A percentile compares a stretch with the other conserved stretches of the same genome.
These are phyloP conservation scores for Magnaporthiopsis rhizophila DNA, from an alignment of 2,329 filamentous ascomycete species.

Conservation along the genomic window DNA sequence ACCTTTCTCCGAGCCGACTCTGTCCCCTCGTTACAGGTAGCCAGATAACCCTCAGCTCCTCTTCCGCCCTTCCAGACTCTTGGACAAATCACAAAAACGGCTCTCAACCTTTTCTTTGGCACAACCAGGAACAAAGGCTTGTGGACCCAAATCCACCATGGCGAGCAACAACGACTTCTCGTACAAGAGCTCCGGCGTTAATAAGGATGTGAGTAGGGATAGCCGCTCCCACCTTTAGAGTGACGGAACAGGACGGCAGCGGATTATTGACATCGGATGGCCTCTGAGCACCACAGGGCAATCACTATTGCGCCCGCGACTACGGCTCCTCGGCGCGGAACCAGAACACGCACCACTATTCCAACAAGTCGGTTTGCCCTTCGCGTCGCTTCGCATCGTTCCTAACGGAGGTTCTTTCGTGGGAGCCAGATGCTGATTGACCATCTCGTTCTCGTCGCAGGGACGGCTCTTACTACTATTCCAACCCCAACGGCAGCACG, in stretches of 20 bases:
- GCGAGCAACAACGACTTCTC: conserved; percentile 23
- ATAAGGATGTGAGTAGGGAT: conserved; percentile 43
- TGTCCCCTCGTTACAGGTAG: too few species aligned
- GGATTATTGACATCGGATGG: background rate
- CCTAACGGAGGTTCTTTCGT: too few species aligned
- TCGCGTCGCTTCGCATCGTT: too few species aligned
- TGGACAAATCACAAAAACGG: too few species aligned
- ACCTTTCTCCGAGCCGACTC: too few species aligned
- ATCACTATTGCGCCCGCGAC: conserved; percentile 59
- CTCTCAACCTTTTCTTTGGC: too few species aligned
- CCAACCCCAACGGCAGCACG: conserved; percentile 58
- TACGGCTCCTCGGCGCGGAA: conserved; percentile 37
- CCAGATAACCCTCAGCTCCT: too few species aligned
- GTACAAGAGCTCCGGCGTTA: conserved; percentile 49
- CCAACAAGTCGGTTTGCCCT: conserved; percentile 41
- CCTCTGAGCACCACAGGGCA: conserved; percentile 39
- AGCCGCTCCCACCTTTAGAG: background rate
- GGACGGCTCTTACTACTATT: conserved; percentile 66
- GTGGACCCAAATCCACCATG: background rate
- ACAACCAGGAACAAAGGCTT: too few species aligned
- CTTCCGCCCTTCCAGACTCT: too few species aligned
- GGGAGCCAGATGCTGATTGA: background rate
- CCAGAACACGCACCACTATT: conserved; percentile 58
- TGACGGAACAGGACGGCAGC: background rate
- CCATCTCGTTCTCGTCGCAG: conserved; percentile 20